These are phyloP conservation scores for Lignosus rhinocerotis DNA, from an alignment of 1,284 basidiomycete species.

Conservation along the genomic window DNA sequence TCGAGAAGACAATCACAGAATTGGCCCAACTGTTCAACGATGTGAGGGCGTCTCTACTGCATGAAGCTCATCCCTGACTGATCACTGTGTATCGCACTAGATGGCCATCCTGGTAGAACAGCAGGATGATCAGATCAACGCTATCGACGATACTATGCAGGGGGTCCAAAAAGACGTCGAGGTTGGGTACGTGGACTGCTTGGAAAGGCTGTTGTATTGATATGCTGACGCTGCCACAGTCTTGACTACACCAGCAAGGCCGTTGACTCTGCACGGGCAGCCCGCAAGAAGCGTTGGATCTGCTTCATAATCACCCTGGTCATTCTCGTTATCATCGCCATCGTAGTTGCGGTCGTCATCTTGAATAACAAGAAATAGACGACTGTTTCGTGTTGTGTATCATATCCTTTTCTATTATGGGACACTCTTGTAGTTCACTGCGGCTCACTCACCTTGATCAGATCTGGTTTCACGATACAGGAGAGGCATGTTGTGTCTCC, in stretches of 20 bases:
- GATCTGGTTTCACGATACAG: slow-evolving; percentile 12
- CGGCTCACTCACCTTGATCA: slow-evolving; percentile 1
- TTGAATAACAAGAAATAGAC: slow-evolving; percentile 34
- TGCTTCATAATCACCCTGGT: slow-evolving; percentile 69
- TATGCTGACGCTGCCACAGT: slow-evolving; percentile 39
- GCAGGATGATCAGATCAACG: slow-evolving; percentile 85
- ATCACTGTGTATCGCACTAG: slow-evolving; percentile 37
- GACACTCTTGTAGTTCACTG: slow-evolving; percentile 22
- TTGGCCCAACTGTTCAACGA: slow-evolving; percentile 97
- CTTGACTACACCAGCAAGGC: slow-evolving; percentile 85
- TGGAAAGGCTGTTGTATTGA: neutral
- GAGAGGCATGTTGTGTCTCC: slow-evolving; percentile 1
- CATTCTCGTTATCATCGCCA: slow-evolving; percentile 62
- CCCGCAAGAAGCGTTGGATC: slow-evolving; percentile 93
- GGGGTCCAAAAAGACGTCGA: slow-evolving; percentile 81
- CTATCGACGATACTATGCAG: slow-evolving; percentile 75
- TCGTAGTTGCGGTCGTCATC: slow-evolving; percentile 61
- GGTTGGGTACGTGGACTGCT: slow-evolving; percentile 61
- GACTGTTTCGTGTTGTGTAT: slow-evolving; percentile 3
- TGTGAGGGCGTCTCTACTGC: slow-evolving; percentile 41
- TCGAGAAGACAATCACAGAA: slow-evolving; percentile 91
- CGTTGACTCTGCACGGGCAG: slow-evolving; percentile 82
- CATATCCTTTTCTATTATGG: slow-evolving; percentile 17
- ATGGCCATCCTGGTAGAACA: slow-evolving; percentile 92
- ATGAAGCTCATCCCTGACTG: neutral